These are phyloP conservation scores for Tinospora cordifolia DNA, from an alignment of 164 flowering plant genomes.

Conservation along the genomic window DNA sequence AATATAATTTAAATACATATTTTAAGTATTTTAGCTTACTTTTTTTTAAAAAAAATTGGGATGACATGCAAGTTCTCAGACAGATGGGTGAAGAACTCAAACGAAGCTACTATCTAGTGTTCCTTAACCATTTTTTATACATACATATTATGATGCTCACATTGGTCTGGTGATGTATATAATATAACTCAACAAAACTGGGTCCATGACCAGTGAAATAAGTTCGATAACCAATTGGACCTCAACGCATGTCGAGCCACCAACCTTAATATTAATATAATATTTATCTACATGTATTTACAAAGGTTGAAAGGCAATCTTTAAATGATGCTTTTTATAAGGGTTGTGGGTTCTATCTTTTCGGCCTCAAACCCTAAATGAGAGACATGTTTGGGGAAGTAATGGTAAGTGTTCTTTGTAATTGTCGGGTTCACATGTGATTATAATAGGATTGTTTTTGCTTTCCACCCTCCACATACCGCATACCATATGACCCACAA, in stretches of 20 bases:
- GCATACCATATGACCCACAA: constrained; percentile 42
- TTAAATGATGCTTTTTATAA: background rate
- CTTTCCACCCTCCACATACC: constrained; percentile 43
- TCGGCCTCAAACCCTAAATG: constrained; percentile 7
- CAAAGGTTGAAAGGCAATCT: background rate
- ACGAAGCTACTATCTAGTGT: too few relatives aligned
- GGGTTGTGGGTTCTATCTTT: background rate
- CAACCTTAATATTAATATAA: background rate
- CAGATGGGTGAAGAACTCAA: too few relatives aligned
- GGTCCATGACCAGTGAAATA: background rate
- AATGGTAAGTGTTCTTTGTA: constrained; percentile 14
- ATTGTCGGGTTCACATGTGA: constrained; percentile 42
- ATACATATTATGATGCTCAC: too few relatives aligned
- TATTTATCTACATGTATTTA: too few relatives aligned
- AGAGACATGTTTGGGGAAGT: constrained; percentile 7
- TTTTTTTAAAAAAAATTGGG: too few relatives aligned
- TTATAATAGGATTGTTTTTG: constrained; percentile 27
- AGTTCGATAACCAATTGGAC: background rate
- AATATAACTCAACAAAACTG: too few relatives aligned
- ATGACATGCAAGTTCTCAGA: too few relatives aligned
- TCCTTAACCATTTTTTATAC: too few relatives aligned
- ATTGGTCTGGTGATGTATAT: too few relatives aligned
- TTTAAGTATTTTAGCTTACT: too few relatives aligned
- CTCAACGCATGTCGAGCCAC: background rate
- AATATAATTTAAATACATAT: too few relatives aligned